Evolutionary conservation across 1,284 basidiomycete genomes (phyloP).

Genomic region (Erythrobasidium hasegawianum): DNA sequence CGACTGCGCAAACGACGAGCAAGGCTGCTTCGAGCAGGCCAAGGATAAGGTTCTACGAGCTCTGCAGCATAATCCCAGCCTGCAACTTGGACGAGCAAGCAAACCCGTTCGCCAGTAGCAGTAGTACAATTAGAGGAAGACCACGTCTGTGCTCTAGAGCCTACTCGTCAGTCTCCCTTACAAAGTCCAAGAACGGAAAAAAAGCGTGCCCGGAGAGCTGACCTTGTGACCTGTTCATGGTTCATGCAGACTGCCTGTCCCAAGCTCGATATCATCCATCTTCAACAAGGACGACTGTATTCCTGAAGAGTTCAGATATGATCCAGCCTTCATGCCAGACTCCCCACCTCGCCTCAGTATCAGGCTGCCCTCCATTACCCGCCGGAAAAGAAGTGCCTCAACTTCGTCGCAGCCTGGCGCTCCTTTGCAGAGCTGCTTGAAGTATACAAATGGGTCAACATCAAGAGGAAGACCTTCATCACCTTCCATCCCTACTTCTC

Average conservation of each 20-base stretch:
- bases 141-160: slow-evolving; percentile 22
- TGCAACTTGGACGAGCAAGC: background rate
- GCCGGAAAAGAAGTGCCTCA: slow-evolving; percentile 8
- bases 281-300: slow-evolving; percentile 11
- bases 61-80: slow-evolving; percentile 22
- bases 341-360: slow-evolving; percentile 16
- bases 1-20: slow-evolving; percentile 1
- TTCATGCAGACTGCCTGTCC: slow-evolving; percentile 28
- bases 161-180: slow-evolving; percentile 19
- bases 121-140: slow-evolving; percentile 2
- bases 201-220: background rate
- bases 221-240: background rate
- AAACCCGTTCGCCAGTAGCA: background rate
- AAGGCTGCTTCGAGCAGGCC: background rate
- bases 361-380: slow-evolving; percentile 19
- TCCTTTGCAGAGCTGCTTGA: slow-evolving; percentile 16
- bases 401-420: background rate
- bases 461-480: background rate
- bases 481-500: too few species aligned
- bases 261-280: too few species aligned
- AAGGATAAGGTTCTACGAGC: slow-evolving; percentile 26
- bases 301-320: slow-evolving; percentile 16
- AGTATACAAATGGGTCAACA: slow-evolving; percentile 1
- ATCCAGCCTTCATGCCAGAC: slow-evolving; percentile 29
- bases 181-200: background rate